Base-by-base conservation (phyloP, 331 rosid genomes). In the Pyrus hybrid region DNA sequence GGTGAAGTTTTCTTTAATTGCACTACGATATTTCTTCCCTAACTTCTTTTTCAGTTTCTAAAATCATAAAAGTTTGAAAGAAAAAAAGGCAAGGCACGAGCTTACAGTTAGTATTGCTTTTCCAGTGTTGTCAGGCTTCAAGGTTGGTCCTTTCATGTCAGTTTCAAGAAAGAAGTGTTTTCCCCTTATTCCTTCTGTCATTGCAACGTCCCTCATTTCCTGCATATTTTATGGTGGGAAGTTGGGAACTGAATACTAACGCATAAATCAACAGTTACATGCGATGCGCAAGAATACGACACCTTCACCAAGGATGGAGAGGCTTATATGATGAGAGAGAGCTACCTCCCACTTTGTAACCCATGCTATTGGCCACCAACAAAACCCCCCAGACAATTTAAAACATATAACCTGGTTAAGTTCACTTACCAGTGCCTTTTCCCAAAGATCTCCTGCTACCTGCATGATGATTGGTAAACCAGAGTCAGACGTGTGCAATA, bases 71-170 rank as follows among this genome's bases (percentile, higher is more conserved):
- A 5, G 37, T 61, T 22, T 2, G 28, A 61, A 73, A 58, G 25
- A 57, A 13, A 56, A 21, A 56, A 18, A 65, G 5, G 4, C 9
- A 53, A 73, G 23, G 33, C 61, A 45, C 66, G 70, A 26, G 80
- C 90, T 83, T 79, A 91, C 97, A 3, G 97, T 90, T 67, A 94
- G 74, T 76, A 91, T 94, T 74, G 97, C 89, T 82, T 91, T 91
- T 82, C 98, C 97, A 70, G 92, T 88, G 85, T 91, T 85, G 87
- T 90, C 97, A 76, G 84, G 96, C 86, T 90, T 94, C 85, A 94
- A 78, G n/a, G 93, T 61, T 66, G 98, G 97, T 62, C 97, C 98
- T 80, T 81, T 91, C 60, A 93, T 87, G 76, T 93, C 98, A 58
- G 71, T 79, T 81, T 91, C 96, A 18, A 94, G 87, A 70, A 90